Percentiles rank a stretch among this genome's conserved stretches.
Evolutionary conservation across 306 rosid species (phyloP).

Genomic region (Glycyrrhiza uralensis): DNA sequence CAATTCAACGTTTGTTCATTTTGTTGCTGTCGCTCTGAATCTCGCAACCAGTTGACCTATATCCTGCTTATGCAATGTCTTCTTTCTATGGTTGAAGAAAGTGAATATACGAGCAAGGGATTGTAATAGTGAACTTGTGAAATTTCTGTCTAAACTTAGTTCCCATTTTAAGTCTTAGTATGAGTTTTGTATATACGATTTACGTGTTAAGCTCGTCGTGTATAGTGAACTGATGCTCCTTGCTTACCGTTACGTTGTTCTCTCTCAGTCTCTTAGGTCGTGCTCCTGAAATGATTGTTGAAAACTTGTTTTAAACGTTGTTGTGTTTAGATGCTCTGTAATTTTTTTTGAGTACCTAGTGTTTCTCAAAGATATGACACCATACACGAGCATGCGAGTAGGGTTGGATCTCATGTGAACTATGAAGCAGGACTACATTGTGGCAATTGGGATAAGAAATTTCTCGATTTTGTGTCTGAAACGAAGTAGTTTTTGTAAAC

Average conservation of each 20-base stretch:
- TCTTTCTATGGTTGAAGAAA: conserved; percentile 10
- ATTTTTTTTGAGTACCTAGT: not conserved
- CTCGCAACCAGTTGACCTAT: not conserved
- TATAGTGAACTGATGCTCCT: not conserved
- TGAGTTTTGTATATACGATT: not conserved
- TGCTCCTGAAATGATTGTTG: not conserved
- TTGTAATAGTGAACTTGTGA: not conserved
- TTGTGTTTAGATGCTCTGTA: not conserved
- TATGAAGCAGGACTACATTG: not conserved
- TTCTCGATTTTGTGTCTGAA: conserved; percentile 12
- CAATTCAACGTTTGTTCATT: not conserved
- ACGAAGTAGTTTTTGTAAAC: not conserved
- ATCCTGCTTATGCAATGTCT: not conserved
- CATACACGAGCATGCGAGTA: not conserved
- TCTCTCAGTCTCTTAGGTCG: not conserved
- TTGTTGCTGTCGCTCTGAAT: not conserved
- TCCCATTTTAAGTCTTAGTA: not conserved
- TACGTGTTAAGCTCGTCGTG: not conserved
- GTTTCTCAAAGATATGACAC: not conserved
- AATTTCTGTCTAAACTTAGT: conserved; percentile 17
- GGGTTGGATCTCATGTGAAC: not conserved
- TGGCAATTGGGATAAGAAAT: not conserved
- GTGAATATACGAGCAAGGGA: not conserved
- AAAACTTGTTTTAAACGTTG: not conserved
- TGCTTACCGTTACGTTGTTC: not conserved